A percentile compares a stretch with the other conserved stretches of the same genome.
These are phyloP conservation scores for Cytospora piceicola DNA, from an alignment of 2,329 filamentous ascomycete genomes.

Conservation along the genomic window DNA sequence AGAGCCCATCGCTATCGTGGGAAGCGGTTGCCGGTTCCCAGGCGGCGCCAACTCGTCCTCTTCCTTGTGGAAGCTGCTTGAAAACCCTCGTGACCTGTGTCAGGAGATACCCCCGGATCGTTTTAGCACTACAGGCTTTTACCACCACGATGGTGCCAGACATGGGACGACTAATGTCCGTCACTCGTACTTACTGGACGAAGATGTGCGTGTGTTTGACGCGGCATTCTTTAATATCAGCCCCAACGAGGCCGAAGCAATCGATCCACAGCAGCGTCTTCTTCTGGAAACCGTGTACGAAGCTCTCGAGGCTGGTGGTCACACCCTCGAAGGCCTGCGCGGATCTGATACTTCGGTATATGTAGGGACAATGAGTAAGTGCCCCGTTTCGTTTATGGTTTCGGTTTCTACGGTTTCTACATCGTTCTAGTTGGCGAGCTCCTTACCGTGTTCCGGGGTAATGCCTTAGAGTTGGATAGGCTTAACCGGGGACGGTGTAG, in stretches of 20 bases:
- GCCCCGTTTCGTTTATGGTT: too few relatives aligned
- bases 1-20: slow-evolving; percentile 49
- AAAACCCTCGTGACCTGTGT: slow-evolving; percentile 33
- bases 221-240: slow-evolving; percentile 38
- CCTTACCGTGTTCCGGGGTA: too few relatives aligned
- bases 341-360: slow-evolving; percentile 39
- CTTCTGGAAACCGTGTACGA: slow-evolving; percentile 35
- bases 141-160: slow-evolving; percentile 36
- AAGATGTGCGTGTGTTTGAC: slow-evolving; percentile 27
- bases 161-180: slow-evolving; percentile 38
- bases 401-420: too few relatives aligned
- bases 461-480: too few relatives aligned
- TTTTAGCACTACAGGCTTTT: slow-evolving; percentile 35
- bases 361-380: slow-evolving; percentile 35
- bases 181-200: slow-evolving; percentile 32
- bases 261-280: slow-evolving; percentile 31
- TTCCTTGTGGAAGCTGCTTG: slow-evolving; percentile 43
- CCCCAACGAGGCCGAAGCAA: slow-evolving; percentile 32
- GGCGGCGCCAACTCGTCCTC: slow-evolving; percentile 41
- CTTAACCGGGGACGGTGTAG: too few relatives aligned
- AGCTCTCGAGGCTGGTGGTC: slow-evolving; percentile 33
- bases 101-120: slow-evolving; percentile 34
- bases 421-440: too few relatives aligned
- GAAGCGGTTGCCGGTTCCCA: slow-evolving; percentile 46
- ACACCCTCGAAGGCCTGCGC: slow-evolving; percentile 29